Evolutionary conservation across 352 stramenopile species (phyloP), one percentile per base, ranked within the genome.

Genomic region (Pythium rhizo-oryzae): DNA sequence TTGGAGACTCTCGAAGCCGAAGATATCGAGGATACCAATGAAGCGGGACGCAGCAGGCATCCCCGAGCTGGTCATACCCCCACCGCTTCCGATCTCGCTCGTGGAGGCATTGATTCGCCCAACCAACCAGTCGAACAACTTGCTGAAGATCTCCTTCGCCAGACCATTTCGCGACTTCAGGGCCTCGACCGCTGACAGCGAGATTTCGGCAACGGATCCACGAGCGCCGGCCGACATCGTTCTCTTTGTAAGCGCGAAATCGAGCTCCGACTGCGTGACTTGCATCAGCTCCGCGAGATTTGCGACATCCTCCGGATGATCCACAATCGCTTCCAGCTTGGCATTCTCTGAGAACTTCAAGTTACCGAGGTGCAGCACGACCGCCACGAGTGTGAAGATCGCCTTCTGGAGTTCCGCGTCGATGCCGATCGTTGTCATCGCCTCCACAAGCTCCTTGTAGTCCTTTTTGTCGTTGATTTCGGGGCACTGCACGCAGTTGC

Each of bases 91-190:
- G 8, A 94, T 84, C 30, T 97, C 87, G 23, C 85, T 80, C 23
- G 91, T 96, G 21, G 87, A 94, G 23, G 81, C 86, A 77, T 99
- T 99, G 75, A 99, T 98, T 62, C 93, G 85, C 18, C 70, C 77
- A 18, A 99, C 97, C 11, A 99, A 83, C 96, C 96, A 99, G 37
- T 98, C 87, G 66, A 99, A 99, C 39, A 99, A 78, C 59, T 98
- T 97, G 63, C 88, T 93, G 78, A 98, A 99, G 25, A 98, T 97
- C 57, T 98, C 94, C 72, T 99, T 99, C 24, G 90, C 94, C 15
- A 99, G 74, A 21, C 97, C 97, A 79, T 99, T 98, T 8, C 97
- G 85, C 7, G 87, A 96, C 60, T 97, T 93, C 35, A 84, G 60
- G 13, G 91, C 87, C 62, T 97, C 88, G 0, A 94, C 80, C 11